These are phyloP conservation scores for Ceratobasidium sp. DNA, from an alignment of 1,284 basidiomycete genomes.

Conservation along the genomic window DNA sequence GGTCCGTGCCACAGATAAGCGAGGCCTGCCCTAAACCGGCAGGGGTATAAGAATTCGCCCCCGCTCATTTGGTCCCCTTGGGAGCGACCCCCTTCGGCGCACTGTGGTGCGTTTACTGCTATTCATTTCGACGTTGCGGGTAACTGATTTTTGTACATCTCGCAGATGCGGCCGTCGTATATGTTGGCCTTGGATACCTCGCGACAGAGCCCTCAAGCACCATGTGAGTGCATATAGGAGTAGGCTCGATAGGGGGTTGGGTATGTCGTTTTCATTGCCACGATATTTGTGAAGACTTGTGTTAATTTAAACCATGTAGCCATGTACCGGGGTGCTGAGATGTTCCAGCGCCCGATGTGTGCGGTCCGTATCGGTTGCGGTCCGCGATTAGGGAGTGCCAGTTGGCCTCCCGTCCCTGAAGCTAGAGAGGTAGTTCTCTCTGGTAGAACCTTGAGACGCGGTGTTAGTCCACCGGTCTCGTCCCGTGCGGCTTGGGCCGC, in stretches of 20 bases:
- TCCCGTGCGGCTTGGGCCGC: too few species aligned
- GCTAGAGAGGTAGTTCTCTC: too few species aligned
- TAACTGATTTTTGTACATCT: neutral
- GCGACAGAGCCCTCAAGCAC: neutral
- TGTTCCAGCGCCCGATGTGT: too few species aligned
- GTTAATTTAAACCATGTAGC: too few species aligned
- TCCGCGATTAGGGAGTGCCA: too few species aligned
- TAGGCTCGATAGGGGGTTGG: neutral
- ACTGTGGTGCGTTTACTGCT: neutral
- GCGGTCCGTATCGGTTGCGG: too few species aligned
- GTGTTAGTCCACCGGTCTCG: too few species aligned
- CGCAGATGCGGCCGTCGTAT: slow-evolving; percentile 33
- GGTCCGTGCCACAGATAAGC: neutral
- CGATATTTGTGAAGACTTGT: too few species aligned
- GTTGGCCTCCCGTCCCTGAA: too few species aligned
- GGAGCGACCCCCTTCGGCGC: slow-evolving; percentile 36
- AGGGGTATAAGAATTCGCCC: neutral
- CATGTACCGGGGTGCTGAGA: too few species aligned
- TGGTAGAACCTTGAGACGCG: too few species aligned
- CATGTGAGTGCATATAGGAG: neutral
- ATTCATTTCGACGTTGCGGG: neutral
- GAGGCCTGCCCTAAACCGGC: slow-evolving; percentile 24
- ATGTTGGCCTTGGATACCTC: slow-evolving; percentile 2
- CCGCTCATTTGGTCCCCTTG: neutral
- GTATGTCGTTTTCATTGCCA: neutral